Percentiles rank a stretch among this genome's conserved stretches.
phyloP scores from a whole-genome alignment of 1,139 yeast species.

The Saccharomyces hybrid region DNA sequence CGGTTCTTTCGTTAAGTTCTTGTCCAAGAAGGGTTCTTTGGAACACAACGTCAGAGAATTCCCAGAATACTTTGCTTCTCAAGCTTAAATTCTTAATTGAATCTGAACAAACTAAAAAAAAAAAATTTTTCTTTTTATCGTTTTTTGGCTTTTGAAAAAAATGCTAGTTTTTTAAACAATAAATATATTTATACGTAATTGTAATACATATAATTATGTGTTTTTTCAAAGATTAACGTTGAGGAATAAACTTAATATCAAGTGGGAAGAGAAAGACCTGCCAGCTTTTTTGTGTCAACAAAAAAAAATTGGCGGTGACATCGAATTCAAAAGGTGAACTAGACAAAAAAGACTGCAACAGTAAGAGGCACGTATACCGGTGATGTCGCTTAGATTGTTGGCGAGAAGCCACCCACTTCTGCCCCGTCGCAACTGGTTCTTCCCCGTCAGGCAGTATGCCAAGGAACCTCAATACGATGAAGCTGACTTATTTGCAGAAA shows the following conservation, averaged over 20 bases:
- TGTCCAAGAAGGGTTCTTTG: conserved; percentile 91
- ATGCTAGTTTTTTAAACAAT: background rate
- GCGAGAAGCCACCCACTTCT: background rate
- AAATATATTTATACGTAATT: background rate
- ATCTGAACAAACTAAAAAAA: background rate
- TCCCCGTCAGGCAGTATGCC: conserved; percentile 1
- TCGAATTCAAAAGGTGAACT: background rate
- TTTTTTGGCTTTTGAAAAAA: background rate
- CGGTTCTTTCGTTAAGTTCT: conserved; percentile 99
- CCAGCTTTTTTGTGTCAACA: background rate
- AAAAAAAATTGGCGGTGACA: background rate
- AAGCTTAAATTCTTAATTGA: conserved; percentile 32
- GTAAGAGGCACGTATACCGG: background rate
- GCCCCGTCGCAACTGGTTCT: background rate
- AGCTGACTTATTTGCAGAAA: conserved; percentile 25
- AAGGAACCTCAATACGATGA: conserved; percentile 28
- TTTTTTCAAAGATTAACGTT: background rate
- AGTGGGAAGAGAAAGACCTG: background rate
- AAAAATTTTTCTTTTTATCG: background rate
- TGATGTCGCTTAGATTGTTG: background rate
- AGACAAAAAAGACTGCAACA: background rate
- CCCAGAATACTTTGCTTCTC: conserved; percentile 73
- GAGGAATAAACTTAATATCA: background rate
- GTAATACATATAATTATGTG: background rate
- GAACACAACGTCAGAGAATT: conserved; percentile 86